Conservation (phyloP, 2,329 filamentous ascomycete species). For the Aspergillus hiratsukae region DNA sequence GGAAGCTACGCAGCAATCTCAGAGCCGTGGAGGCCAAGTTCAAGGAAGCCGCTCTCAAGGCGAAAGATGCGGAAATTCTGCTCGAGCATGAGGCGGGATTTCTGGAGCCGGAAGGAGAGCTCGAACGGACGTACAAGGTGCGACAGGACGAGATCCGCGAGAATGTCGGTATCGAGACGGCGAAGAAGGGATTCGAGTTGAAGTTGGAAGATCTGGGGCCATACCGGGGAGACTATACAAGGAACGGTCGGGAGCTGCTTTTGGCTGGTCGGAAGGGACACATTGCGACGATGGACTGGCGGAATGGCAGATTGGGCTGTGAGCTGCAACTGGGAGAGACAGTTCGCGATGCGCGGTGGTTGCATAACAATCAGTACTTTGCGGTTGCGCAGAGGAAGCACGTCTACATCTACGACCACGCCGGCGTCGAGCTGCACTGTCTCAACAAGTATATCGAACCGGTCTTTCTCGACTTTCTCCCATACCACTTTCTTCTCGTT, state of each 20-base stretch:
- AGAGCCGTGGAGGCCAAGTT: conserved; percentile 76
- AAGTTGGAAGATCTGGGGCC: conserved; percentile 78
- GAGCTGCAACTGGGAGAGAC: conserved; percentile 90
- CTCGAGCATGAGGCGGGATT: conserved; percentile 83
- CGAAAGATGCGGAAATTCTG: conserved; percentile 93
- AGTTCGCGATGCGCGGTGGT: conserved; percentile 80
- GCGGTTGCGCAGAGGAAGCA: conserved; percentile 95
- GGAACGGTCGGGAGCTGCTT: conserved; percentile 81
- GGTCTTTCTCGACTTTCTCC: conserved; percentile 89
- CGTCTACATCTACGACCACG: conserved; percentile 91
- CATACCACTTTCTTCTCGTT: conserved; percentile 90
- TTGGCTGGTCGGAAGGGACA: conserved; percentile 89
- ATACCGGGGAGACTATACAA: conserved; percentile 82
- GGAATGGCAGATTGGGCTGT: conserved; percentile 82
- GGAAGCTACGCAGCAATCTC: conserved; percentile 80
- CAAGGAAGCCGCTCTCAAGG: conserved; percentile 72
- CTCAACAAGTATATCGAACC: conserved; percentile 87
- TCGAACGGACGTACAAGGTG: conserved; percentile 90
- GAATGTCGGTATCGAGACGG: conserved; percentile 73
- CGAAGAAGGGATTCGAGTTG: conserved; percentile 89
- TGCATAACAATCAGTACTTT: conserved; percentile 91
- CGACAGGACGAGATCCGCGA: conserved; percentile 78
- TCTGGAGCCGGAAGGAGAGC: conserved; percentile 78
- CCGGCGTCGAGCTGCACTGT: conserved; percentile 88
- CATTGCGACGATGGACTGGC: conserved; percentile 95